Conservation (phyloP, 148 eudicot species). For the Limonium bicolor region DNA sequence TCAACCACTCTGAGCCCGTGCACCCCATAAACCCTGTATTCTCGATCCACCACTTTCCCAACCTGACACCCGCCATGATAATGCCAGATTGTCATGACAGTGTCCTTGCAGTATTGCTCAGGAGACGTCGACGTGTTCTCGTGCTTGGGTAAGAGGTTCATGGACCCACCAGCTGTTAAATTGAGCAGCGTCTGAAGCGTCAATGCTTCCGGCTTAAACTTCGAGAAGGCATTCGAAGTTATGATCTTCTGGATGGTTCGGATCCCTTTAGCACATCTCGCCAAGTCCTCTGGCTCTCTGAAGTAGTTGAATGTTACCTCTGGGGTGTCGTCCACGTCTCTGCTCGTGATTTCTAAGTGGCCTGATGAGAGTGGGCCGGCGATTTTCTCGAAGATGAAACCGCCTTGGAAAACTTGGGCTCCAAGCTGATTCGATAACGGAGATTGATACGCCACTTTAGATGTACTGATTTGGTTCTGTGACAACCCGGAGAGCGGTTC, state of each 20-base stretch:
- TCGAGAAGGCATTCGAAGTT: constrained; percentile 35
- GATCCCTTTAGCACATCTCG: constrained; percentile 53
- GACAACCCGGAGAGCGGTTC: too few relatives aligned
- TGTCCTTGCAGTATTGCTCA: constrained; percentile 50
- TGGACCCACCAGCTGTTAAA: constrained; percentile 31
- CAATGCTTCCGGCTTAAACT: constrained; percentile 22
- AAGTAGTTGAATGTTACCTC: constrained; percentile 81
- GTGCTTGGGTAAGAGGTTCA: constrained; percentile 42
- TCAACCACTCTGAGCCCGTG: constrained; percentile 46
- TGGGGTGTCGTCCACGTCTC: constrained; percentile 50
- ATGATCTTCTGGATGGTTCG: constrained; percentile 34
- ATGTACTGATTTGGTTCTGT: too few relatives aligned
- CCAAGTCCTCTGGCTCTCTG: constrained; percentile 53
- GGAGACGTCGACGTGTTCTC: constrained; percentile 12
- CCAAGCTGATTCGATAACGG: too few relatives aligned
- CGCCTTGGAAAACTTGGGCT: constrained; percentile 49
- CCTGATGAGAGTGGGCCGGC: constrained; percentile 68
- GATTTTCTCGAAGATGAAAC: constrained; percentile 64
- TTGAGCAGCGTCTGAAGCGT: constrained; percentile 29
- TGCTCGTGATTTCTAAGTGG: constrained; percentile 36
- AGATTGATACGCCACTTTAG: too few relatives aligned
- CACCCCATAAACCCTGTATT: constrained; percentile 41
- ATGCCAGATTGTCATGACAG: constrained; percentile 70
- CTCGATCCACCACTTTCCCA: constrained; percentile 38
- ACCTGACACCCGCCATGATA: constrained; percentile 77